Evolutionary conservation across 2,329 filamentous ascomycete species (phyloP), one percentile per base, ranked within the genome.

Genomic region (Colletotrichum sp.): DNA sequence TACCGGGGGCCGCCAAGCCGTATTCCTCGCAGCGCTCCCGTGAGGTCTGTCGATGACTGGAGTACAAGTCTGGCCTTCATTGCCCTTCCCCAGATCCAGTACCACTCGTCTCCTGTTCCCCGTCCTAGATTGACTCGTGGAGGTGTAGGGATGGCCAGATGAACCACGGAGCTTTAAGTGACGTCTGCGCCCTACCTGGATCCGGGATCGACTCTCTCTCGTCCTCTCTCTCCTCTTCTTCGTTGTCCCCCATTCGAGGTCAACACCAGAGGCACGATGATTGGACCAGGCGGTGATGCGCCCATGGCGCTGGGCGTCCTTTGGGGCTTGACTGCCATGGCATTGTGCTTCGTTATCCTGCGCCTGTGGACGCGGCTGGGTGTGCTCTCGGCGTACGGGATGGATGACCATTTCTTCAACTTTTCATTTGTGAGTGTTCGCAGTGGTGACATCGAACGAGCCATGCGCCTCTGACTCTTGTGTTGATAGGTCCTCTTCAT

Each of bases 321-420:
- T 76, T 83, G 82, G 82, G 55, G 77, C 15, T 34, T 83, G 62
- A 79, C 79, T 3, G 69, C 30, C 3, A 48, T 82, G 12, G 75
- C 78, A 21, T 64, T 83, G 5, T 24, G 80, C 32, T 83, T 86
- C 65, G 82, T 85, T 8, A 61, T 75, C 10, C 80, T 85, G 1
- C 83, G 84, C 4, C 78, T 83, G 1, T 87, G 86, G 67, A 86
- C 84, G 1, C 82, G 85, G 8, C 18, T 76, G 16, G 43, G 48
- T 26, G 43, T 77, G 9, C 64, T 77, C 8, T 60, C 71, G 36
- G 72, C 75, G 3, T 77, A 77, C 18, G 75, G 75, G 18, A 68
- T 75, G 24, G 72, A 77, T 38, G 75, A 77, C 65, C 75, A 77
- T 8, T 72, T 75, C 55, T 77, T 71, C 52, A 77, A 77, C 34